A percentile compares a stretch with the other conserved stretches of the same genome.
Evolutionary conservation across 306 rosid species (phyloP).

Genomic region (Acacia acuminata): DNA sequence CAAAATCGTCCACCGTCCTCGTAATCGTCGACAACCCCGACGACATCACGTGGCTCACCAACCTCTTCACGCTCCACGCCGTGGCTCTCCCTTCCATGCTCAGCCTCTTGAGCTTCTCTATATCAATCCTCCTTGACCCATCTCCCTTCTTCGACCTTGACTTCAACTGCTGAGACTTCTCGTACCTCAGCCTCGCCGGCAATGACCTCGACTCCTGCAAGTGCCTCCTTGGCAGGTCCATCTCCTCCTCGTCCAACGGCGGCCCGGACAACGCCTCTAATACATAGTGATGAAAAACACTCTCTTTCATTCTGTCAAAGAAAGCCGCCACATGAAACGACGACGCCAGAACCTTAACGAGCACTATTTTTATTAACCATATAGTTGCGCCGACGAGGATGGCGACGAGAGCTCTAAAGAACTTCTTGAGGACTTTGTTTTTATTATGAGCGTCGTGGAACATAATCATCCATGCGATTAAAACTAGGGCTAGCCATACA

Average conservation of each 20-base stretch:
- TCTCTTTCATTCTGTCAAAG: constrained; percentile 33
- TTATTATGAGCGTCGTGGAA: not conserved
- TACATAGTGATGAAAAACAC: constrained; percentile 29
- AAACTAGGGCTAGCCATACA: constrained; percentile 24
- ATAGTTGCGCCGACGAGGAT: constrained; percentile 17
- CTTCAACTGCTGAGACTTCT: not conserved
- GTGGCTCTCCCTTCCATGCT: constrained; percentile 4
- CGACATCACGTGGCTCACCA: constrained; percentile 18
- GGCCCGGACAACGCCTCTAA: constrained; percentile 7
- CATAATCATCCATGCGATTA: constrained; percentile 21
- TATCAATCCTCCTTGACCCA: constrained; percentile 20
- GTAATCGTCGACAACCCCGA: constrained; percentile 18
- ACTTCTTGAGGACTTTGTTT: constrained; percentile 6
- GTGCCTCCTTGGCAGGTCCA: not conserved
- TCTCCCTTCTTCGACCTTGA: not conserved
- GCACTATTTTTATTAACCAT: constrained; percentile 17
- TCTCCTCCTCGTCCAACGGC: constrained; percentile 15
- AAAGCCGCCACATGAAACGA: constrained; percentile 27
- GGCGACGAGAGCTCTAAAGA: not conserved
- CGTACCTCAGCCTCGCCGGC: constrained; percentile 2
- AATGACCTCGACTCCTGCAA: not conserved
- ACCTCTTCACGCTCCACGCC: constrained; percentile 27
- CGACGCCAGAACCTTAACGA: constrained; percentile 17
- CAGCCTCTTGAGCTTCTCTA: constrained; percentile 25
- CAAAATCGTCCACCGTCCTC: constrained; percentile 24